Percentiles rank a stretch among this genome's conserved stretches.
These are phyloP conservation scores for Nyctanthes arbortristis DNA, from an alignment of 257 asterid species.

Conservation along the genomic window DNA sequence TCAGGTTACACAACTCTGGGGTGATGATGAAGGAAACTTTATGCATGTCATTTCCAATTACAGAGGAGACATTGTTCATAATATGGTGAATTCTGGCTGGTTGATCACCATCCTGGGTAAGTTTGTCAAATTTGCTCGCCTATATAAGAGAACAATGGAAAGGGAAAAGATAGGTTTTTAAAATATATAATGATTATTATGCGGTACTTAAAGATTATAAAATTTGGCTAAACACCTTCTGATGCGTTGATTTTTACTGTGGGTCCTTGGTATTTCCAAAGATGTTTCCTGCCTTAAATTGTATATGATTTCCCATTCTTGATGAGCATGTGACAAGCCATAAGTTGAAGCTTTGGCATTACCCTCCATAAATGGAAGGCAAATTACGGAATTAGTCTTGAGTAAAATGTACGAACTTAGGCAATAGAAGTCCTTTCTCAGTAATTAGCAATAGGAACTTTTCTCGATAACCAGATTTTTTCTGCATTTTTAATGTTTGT, in stretches of 20 bases:
- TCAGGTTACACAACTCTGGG: conserved; percentile 54
- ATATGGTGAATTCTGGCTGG: conserved; percentile 46
- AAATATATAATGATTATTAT: conserved; percentile 16
- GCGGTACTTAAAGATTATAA: background rate
- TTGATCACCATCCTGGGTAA: conserved; percentile 63
- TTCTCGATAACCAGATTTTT: background rate
- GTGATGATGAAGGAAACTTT: conserved; percentile 41
- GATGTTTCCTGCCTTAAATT: background rate
- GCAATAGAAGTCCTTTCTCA: background rate
- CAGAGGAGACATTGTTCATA: conserved; percentile 36
- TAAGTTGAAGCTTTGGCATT: conserved; percentile 6
- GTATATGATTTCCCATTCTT: background rate
- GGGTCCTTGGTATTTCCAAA: conserved; percentile 21
- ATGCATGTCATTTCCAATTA: conserved; percentile 54
- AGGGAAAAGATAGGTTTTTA: background rate
- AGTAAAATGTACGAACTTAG: conserved; percentile 4
- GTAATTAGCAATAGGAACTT: background rate
- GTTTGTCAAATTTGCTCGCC: conserved; percentile 30
- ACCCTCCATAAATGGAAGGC: conserved; percentile 11
- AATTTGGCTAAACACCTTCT: conserved; percentile 7
- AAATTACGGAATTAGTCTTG: conserved; percentile 9
- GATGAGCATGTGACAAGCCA: conserved; percentile 1
- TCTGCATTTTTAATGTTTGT: background rate
- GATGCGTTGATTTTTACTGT: conserved; percentile 15
- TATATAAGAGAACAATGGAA: conserved; percentile 12